Evolutionary conservation across 2,329 filamentous ascomycete genomes (phyloP).

Genomic region (Penicillium sp.): DNA sequence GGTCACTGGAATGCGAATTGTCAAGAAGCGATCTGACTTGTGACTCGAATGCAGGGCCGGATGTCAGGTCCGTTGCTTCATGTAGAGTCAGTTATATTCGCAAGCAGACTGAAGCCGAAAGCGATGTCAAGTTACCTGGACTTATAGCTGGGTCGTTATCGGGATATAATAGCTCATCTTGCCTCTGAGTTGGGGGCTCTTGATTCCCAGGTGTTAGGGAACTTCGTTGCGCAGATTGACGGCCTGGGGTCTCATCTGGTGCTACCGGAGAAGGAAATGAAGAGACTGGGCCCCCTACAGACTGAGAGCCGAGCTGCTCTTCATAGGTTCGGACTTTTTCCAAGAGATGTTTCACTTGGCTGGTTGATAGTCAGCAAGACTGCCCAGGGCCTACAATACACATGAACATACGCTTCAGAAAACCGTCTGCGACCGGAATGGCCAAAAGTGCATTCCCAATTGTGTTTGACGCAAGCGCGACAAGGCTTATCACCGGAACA

Average conservation of each 20-base stretch:
- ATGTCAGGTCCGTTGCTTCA: conserved; percentile 21
- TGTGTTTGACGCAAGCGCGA: conserved; percentile 16
- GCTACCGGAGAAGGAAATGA: not conserved
- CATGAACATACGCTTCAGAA: conserved; percentile 16
- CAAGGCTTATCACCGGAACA: conserved; percentile 24
- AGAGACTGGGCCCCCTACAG: not conserved
- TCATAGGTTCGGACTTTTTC: conserved; percentile 18
- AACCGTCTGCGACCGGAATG: conserved; percentile 17
- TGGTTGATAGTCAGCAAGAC: not conserved
- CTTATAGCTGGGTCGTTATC: conserved; percentile 10
- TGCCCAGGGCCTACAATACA: not conserved
- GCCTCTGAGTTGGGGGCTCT: not conserved
- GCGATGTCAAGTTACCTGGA: conserved; percentile 4
- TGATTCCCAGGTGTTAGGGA: not conserved
- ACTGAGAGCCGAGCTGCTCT: conserved; percentile 2
- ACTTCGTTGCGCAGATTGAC: not conserved
- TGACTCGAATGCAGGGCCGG: conserved; percentile 21
- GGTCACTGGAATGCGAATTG: conserved; percentile 2
- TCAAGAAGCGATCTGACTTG: conserved; percentile 20
- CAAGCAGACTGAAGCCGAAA: not conserved
- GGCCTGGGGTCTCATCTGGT: not conserved
- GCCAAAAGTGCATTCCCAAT: conserved; percentile 18
- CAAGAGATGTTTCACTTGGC: conserved; percentile 14
- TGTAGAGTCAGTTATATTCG: not conserved
- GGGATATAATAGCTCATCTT: not conserved